A percentile compares a stretch with the other conserved stretches of the same genome.
These are phyloP conservation scores for Xylaria intraflava DNA, from an alignment of 495 filamentous ascomycete species.

Conservation along the genomic window DNA sequence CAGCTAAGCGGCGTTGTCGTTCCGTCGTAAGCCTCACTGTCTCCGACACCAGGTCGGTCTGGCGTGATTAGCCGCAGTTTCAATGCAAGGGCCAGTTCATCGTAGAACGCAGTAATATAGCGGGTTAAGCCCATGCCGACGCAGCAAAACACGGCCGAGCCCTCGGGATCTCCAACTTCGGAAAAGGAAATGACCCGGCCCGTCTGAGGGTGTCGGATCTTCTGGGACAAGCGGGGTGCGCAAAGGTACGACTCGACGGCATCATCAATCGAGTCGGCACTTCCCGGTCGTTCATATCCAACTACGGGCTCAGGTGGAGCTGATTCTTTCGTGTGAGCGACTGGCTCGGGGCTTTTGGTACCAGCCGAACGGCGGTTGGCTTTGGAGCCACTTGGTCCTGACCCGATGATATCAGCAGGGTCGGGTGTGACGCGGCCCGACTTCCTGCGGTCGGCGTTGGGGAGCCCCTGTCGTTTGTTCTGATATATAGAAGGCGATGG, in stretches of 20 bases:
- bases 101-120: slow-evolving; percentile 95
- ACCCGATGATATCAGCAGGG: slow-evolving; percentile 26
- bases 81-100: slow-evolving; percentile 85
- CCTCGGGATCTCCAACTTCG: slow-evolving; percentile 89
- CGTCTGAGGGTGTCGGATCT: slow-evolving; percentile 74
- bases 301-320: slow-evolving; percentile 27
- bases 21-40: slow-evolving; percentile 80
- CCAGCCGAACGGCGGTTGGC: slow-evolving; percentile 41
- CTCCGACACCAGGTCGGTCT: slow-evolving; percentile 90
- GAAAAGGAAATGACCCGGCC: slow-evolving; percentile 90
- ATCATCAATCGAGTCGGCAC: slow-evolving; percentile 80
- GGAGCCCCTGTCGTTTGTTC: slow-evolving; percentile 42
- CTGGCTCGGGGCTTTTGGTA: slow-evolving; percentile 33
- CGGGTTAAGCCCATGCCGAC: slow-evolving; percentile 96
- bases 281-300: slow-evolving; percentile 58
- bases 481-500: slow-evolving; percentile 62
- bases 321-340: slow-evolving; percentile 24
- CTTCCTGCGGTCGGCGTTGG: slow-evolving; percentile 34
- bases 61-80: slow-evolving; percentile 88
- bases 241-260: slow-evolving; percentile 81
- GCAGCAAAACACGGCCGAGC: slow-evolving; percentile 90
- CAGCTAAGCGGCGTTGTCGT: slow-evolving; percentile 83
- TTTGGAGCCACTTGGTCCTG: slow-evolving; percentile 42
- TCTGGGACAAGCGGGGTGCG: slow-evolving; percentile 78
- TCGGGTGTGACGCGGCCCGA: slow-evolving; percentile 40